Evolutionary conservation across 768 basidiomycete species (phyloP).

Genomic region (Lenzites betulinus): DNA sequence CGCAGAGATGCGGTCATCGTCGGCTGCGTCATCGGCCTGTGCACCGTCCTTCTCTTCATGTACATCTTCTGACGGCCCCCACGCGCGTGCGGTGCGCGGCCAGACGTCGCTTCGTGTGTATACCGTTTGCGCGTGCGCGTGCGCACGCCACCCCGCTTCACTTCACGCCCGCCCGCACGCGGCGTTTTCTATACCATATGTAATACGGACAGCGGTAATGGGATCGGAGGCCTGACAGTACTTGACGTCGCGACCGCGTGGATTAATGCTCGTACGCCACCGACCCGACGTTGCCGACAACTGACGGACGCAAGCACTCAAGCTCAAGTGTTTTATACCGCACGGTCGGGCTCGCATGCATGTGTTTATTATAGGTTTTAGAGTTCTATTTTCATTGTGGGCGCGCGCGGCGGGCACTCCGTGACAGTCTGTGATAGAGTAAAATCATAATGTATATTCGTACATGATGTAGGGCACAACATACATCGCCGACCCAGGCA

Average conservation of each 20-base stretch:
- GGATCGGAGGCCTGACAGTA: not conserved
- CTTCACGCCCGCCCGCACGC: not conserved
- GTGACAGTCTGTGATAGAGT: no score
- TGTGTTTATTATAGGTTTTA: not conserved
- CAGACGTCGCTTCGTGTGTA: no score
- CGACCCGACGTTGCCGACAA: no score
- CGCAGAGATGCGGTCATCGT: slow-evolving; percentile 89
- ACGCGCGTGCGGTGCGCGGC: no score
- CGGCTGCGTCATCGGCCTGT: slow-evolving; percentile 85
- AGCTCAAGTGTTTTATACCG: no score
- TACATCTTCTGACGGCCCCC: slow-evolving; percentile 40
- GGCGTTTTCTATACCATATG: not conserved
- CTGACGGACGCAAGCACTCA: no score
- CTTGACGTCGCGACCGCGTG: no score
- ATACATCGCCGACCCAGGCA: no score
- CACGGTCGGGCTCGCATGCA: not conserved
- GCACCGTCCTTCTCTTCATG: slow-evolving; percentile 61
- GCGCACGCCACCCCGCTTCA: not conserved
- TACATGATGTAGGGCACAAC: no score
- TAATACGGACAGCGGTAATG: slow-evolving; percentile 11
- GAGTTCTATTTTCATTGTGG: slow-evolving; percentile 3
- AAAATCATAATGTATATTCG: not conserved
- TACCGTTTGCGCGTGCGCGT: no score
- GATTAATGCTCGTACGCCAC: no score
- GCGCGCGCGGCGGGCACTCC: not conserved